These are phyloP conservation scores for Solanum etuberosum DNA, from an alignment of 257 asterid genomes.

Conservation along the genomic window DNA sequence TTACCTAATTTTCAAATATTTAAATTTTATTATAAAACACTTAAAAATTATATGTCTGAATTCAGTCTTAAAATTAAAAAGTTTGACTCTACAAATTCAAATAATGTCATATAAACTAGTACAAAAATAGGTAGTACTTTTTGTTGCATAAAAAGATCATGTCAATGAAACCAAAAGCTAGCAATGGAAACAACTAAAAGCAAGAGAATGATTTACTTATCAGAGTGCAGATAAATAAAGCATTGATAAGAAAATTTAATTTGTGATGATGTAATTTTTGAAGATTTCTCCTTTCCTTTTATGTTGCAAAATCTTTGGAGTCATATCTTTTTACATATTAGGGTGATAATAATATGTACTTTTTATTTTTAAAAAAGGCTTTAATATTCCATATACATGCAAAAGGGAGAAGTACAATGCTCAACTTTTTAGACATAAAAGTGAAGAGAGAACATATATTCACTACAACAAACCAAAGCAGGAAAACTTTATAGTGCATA, in stretches of 20 bases:
- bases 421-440: not conserved
- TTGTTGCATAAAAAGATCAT: not conserved
- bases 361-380: not conserved
- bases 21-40: not conserved
- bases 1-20: not conserved
- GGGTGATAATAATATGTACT: not conserved
- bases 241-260: not conserved
- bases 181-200: not conserved
- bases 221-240: not conserved
- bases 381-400: not conserved
- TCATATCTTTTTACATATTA: not conserved
- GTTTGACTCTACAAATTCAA: not conserved
- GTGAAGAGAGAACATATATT: not conserved
- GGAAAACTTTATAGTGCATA: not conserved
- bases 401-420: not conserved
- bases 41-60: rapidly evolving
- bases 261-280: not conserved
- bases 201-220: not conserved
- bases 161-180: not conserved
- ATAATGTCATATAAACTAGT: not conserved
- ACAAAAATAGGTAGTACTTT: not conserved
- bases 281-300: not conserved
- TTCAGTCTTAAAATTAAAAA: not conserved
- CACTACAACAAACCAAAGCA: not conserved
- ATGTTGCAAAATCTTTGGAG: not conserved